Base-by-base conservation (phyloP, 2,329 filamentous ascomycete genomes). In the Aspergillus sp. region DNA sequence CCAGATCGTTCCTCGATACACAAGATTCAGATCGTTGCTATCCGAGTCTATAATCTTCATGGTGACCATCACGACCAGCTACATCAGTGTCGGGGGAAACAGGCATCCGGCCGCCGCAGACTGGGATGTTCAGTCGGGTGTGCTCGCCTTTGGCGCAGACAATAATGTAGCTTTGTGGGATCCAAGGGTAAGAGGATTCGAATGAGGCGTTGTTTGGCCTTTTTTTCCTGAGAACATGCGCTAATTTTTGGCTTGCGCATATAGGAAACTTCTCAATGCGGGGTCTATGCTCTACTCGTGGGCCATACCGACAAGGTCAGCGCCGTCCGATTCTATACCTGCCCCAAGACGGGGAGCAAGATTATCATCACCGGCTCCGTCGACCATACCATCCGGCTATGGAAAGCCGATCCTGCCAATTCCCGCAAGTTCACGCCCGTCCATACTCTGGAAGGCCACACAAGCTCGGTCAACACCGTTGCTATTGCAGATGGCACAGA, bases 131-230 rank as follows among this genome's bases (percentile, higher is more conserved):
- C 75, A 80, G 57, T 76, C 77, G 17, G 89, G 88, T 9, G 69
- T 91, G 42, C 78, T 99, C 49, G 94, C 91, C 26, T 99, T 90
- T 75, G 94, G 94, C 30, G 87, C 92, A 8, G 90, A 95, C 72
- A 85, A 86, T 61, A 94, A 94, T 73, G 82, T 99, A 62, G 93
- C 91, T 41, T 68, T 97, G 38, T 99, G 94, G 94, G 79, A 85
- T 67, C 91, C 91, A 51, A 72, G 80, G 68, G 89, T 92, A 79
- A 73, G 85, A 13, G 42, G 20, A 10, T 5, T 51, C 7, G 4
- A 33, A 11, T 3, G 22, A 8, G n/a, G 26, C 26, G 26, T 2
- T 17, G n/a, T n/a, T 11, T 14, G 20, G 5, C 2, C 30, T 35
- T 4, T 41, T 19, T n/a, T 24, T n/a, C 10, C 3, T 30, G 5